Evolutionary conservation across 495 filamentous ascomycete genomes (phyloP).

Genomic region (Xylaria longipes): DNA sequence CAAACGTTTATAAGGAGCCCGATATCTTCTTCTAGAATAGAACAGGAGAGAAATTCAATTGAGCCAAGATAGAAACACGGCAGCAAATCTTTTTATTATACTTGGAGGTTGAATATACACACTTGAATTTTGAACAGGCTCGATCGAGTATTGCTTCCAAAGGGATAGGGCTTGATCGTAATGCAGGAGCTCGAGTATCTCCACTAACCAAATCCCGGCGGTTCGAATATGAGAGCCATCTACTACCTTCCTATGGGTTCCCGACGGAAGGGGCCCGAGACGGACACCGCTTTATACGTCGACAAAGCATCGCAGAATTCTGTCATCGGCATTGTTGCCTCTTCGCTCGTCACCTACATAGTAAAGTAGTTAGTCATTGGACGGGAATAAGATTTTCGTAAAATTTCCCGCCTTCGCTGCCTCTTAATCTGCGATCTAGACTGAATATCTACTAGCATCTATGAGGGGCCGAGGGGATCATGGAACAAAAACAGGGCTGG

Average conservation of each 20-base stretch:
- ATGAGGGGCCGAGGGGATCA: background rate
- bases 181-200: background rate
- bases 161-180: background rate
- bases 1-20: background rate
- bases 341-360: background rate
- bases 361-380: background rate
- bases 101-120: slow-evolving; percentile 14
- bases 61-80: background rate
- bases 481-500: background rate
- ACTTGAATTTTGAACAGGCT: background rate
- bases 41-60: background rate
- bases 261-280: background rate
- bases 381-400: slow-evolving; percentile 16
- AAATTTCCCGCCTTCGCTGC: background rate
- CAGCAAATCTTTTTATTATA: slow-evolving; percentile 10
- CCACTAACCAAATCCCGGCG: background rate
- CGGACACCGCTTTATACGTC: background rate
- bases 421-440: background rate
- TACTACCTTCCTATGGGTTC: background rate
- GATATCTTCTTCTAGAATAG: background rate
- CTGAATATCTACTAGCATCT: slow-evolving; percentile 12
- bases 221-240: background rate
- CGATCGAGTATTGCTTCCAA: background rate
- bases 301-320: background rate
- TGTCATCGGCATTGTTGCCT: background rate